These are phyloP conservation scores for Lepidium didymum DNA, from an alignment of 345 rosid species.

Conservation along the genomic window DNA sequence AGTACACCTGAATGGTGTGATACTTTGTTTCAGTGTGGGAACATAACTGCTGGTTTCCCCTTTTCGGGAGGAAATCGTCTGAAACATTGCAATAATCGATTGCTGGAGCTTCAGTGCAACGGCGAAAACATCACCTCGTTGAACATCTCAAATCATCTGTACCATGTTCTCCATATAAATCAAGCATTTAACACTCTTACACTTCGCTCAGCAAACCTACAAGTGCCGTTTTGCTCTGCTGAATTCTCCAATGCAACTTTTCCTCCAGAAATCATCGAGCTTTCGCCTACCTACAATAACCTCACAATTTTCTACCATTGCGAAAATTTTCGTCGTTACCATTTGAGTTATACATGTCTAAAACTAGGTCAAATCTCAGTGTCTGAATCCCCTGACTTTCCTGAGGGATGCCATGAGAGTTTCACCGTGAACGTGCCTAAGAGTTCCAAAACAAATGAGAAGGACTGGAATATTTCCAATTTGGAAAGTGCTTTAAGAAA, in stretches of 20 bases:
- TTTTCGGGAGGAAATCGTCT: constrained; percentile 26
- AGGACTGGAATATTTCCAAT: too few relatives aligned
- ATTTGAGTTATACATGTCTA: neutral
- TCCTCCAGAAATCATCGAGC: neutral
- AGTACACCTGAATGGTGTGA: neutral
- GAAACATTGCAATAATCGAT: constrained; percentile 4
- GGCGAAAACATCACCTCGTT: neutral
- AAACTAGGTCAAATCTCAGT: neutral
- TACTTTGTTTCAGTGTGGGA: constrained; percentile 25
- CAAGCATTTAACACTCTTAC: neutral
- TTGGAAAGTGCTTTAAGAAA: too few relatives aligned
- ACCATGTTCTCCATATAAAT: constrained; percentile 14
- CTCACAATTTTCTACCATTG: constrained; percentile 14
- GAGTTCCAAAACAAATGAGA: neutral
- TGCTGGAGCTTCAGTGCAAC: constrained; percentile 24
- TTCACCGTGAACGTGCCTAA: neutral
- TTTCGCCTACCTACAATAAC: neutral
- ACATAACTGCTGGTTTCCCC: constrained; percentile 22
- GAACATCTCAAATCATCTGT: neutral
- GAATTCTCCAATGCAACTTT: neutral
- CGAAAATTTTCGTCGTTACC: neutral
- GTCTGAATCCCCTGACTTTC: neutral
- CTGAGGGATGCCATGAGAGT: too few relatives aligned
- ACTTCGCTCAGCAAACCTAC: constrained; percentile 16
- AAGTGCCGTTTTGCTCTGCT: neutral